A percentile compares a stretch with the other conserved stretches of the same genome.
Evolutionary conservation across 2,329 filamentous ascomycete species (phyloP).

Genomic region (Colletotrichum phormii): DNA sequence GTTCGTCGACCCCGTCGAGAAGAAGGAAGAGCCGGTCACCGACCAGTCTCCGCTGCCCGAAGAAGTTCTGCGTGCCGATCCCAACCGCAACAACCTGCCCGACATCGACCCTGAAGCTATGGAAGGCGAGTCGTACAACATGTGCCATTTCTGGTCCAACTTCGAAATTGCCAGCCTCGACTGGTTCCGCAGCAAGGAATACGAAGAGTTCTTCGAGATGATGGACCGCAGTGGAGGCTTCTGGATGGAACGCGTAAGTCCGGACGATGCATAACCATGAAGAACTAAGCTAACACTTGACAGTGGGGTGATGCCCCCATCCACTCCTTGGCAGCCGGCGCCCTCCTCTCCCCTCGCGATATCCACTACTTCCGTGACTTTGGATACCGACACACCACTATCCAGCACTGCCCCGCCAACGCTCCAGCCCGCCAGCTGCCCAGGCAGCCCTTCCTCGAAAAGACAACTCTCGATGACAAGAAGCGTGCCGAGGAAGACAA

Average conservation of each 20-base stretch:
- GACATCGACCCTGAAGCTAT: conserved; percentile 92
- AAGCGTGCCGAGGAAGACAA: conserved; percentile 91
- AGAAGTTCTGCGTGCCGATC: conserved; percentile 82
- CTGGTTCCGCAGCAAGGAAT: conserved; percentile 97
- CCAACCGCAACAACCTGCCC: conserved; percentile 75
- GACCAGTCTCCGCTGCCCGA: conserved; percentile 79
- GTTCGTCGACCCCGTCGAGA: conserved; percentile 85
- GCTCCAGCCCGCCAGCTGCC: conserved; percentile 88
- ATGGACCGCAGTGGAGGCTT: conserved; percentile 99
- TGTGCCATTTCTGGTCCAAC: conserved; percentile 99
- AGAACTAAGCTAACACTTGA: conserved; percentile 48
- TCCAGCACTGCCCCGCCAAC: conserved; percentile 97
- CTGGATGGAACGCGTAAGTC: conserved; percentile 93
- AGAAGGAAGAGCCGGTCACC: conserved; percentile 67
- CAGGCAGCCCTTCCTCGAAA: conserved; percentile 83
- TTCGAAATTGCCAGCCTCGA: conserved; percentile 96
- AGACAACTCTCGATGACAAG: conserved; percentile 83
- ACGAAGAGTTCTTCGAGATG: conserved; percentile 98
- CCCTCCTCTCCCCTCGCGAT: conserved; percentile 82
- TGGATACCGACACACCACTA: conserved; percentile 97
- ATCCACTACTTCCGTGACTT: conserved; percentile 99
- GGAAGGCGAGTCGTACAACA: conserved; percentile 99
- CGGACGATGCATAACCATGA: background rate
- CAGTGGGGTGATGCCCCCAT: conserved; percentile 99
- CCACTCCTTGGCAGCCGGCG: conserved; percentile 94